Evolutionary conservation across 192 early-diverging fungal species (phyloP), one percentile per base, ranked within the genome.

Genomic region (Phlyctochytrium planicorne): DNA sequence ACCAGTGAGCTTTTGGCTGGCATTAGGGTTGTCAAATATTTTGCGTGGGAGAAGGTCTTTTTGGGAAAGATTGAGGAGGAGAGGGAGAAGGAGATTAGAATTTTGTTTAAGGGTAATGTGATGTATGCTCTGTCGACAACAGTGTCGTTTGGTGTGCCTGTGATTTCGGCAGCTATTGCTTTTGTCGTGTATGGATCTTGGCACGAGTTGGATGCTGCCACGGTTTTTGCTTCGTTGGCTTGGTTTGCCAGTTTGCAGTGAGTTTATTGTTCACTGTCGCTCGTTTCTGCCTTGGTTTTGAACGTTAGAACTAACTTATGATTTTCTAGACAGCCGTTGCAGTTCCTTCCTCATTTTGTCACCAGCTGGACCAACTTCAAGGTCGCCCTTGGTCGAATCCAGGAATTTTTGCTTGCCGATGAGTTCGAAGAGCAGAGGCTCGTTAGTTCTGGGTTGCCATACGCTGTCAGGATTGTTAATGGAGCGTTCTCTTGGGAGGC

Each of bases 11-110:
- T 88, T 31, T 66, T 93, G 31, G 65, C 72, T 24, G 89, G 89
- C 29, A 91, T 92, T 71, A 86, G 89, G 31, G 86, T 91, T 52
- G 87, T 92, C 77, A 92, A 91, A 67, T 88, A 87, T 62, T 90
- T 89, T 67, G 87, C 87, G 0, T 91, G 88, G 89, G 89, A 91
- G 66, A 27, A 59, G 20, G 64, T 78, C 2, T 81, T 98, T 68
- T 66, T 87, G 36, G 77, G 86, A 24, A 86, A 87, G 36, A 82
- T 97, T 4, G 75, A 81, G 0, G 81, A 73, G 52, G 50, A 84
- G 65, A 62, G 86, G 20, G 53, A 72, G 17, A 63, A 67, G 30
- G 84, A 85, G 67, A 59, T 85, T 31, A n/a, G 25, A 0, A 75
- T 75, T 30, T 67, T 83, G 3, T 59, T 81, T 2, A 34, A 60